These are phyloP conservation scores for Aspergillus sp. DNA, from an alignment of 2,329 filamentous ascomycete species.

Conservation along the genomic window DNA sequence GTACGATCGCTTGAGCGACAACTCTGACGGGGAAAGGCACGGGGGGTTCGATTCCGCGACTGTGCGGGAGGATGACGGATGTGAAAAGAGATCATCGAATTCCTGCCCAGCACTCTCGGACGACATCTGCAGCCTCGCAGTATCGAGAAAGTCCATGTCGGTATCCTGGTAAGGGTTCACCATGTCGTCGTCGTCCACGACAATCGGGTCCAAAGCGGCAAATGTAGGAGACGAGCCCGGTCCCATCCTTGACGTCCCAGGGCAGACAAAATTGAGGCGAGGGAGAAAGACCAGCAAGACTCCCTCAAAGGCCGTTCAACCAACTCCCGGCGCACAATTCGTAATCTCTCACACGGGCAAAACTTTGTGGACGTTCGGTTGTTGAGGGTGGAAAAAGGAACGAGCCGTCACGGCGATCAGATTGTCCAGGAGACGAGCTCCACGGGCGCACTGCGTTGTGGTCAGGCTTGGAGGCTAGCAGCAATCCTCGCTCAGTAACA, in stretches of 20 bases:
- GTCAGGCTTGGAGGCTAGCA: conserved; percentile 9
- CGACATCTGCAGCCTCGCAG: conserved; percentile 37
- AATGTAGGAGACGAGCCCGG: conserved; percentile 39
- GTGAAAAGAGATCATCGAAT: conserved; percentile 44
- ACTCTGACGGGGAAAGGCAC: conserved; percentile 29
- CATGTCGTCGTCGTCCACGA: conserved; percentile 45
- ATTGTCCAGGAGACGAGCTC: conserved; percentile 11
- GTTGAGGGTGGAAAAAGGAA: not conserved
- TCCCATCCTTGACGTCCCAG: conserved; percentile 35
- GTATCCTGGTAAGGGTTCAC: conserved; percentile 40
- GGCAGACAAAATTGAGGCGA: conserved; percentile 2
- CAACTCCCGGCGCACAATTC: conserved; percentile 1
- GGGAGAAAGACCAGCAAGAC: conserved; percentile 10
- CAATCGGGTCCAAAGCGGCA: conserved; percentile 40
- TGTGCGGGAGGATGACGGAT: conserved; percentile 30
- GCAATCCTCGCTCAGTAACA: conserved; percentile 9
- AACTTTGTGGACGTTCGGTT: not conserved
- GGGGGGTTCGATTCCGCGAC: conserved; percentile 29
- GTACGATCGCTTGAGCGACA: conserved; percentile 29
- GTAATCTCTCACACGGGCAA: not conserved
- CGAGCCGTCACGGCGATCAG: not conserved
- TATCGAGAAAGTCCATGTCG: conserved; percentile 46
- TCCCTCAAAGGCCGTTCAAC: conserved; percentile 8
- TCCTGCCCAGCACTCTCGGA: conserved; percentile 38
- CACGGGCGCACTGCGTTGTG: conserved; percentile 5